phyloP scores from a whole-genome alignment of 2,329 filamentous ascomycete species.

The Juglanconis oblonga region DNA sequence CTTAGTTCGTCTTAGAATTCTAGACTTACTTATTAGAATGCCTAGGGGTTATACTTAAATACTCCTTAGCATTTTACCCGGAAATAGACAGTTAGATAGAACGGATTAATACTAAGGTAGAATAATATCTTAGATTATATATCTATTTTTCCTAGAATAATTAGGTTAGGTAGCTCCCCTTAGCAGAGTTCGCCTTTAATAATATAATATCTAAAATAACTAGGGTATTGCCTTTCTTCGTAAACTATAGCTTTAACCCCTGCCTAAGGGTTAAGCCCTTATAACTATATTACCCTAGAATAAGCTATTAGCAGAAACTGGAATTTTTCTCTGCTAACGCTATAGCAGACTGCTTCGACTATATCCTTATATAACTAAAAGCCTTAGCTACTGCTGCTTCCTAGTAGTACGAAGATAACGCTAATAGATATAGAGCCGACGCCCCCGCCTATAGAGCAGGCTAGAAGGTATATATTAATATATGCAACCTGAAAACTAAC shows the following conservation, averaged over 20 bases:
- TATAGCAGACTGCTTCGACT: neutral
- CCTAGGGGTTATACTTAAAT: neutral
- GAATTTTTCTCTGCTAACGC: neutral
- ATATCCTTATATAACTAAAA: neutral
- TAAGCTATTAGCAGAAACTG: neutral
- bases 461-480: neutral
- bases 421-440: neutral
- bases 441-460: too few species aligned
- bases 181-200: slow-evolving; percentile 20
- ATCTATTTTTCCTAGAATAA: slow-evolving; percentile 21
- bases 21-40: slow-evolving; percentile 9
- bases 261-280: neutral
- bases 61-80: neutral
- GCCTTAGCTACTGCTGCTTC: neutral
- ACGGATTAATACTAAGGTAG: neutral
- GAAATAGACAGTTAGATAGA: slow-evolving; percentile 14
- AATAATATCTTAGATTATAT: slow-evolving; percentile 5
- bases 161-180: slow-evolving; percentile 16
- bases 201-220: slow-evolving; percentile 11
- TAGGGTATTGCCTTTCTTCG: slow-evolving; percentile 16
- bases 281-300: too few species aligned
- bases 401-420: neutral
- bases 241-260: slow-evolving; percentile 14
- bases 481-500: slow-evolving; percentile 25
- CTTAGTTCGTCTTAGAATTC: slow-evolving; percentile 20